Percentiles rank a stretch among this genome's conserved stretches.
Evolutionary conservation across 2,329 filamentous ascomycete species (phyloP).

Genomic region (Akanthomyces dipterigenus): DNA sequence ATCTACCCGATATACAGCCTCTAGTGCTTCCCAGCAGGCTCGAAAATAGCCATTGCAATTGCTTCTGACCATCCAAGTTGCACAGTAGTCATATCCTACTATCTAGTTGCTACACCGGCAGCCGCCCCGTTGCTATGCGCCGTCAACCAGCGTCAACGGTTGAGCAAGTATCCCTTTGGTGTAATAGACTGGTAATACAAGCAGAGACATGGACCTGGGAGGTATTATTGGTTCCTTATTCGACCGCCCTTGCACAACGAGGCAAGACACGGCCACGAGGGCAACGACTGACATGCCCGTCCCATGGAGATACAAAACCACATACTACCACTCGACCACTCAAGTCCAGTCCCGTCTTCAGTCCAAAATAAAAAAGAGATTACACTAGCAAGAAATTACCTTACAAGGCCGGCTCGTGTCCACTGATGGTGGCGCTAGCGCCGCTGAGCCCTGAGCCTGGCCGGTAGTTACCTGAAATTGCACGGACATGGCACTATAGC

Average conservation of each 20-base stretch:
- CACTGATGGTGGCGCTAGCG: conserved; percentile 1
- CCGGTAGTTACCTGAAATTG: conserved; percentile 12
- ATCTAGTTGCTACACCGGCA: neutral
- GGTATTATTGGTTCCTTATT: neutral
- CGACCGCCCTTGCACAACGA: neutral
- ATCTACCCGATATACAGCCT: neutral
- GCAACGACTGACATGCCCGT: neutral
- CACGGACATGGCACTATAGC: conserved; percentile 3
- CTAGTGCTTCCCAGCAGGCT: neutral
- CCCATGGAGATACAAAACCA: neutral
- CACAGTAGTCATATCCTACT: neutral
- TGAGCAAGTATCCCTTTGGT: neutral
- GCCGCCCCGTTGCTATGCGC: neutral
- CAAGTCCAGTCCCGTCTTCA: neutral
- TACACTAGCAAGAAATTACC: neutral
- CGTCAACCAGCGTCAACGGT: neutral
- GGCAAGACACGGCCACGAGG: neutral
- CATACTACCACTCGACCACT: neutral
- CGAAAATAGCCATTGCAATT: neutral
- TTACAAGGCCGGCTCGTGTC: neutral
- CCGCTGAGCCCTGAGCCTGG: neutral
- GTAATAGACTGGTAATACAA: neutral
- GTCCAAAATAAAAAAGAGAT: neutral
- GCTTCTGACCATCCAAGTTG: neutral
- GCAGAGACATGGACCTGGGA: too few species aligned